Base-by-base conservation (phyloP, 73 alveolate species). In the Uronychia setigera region DNA sequence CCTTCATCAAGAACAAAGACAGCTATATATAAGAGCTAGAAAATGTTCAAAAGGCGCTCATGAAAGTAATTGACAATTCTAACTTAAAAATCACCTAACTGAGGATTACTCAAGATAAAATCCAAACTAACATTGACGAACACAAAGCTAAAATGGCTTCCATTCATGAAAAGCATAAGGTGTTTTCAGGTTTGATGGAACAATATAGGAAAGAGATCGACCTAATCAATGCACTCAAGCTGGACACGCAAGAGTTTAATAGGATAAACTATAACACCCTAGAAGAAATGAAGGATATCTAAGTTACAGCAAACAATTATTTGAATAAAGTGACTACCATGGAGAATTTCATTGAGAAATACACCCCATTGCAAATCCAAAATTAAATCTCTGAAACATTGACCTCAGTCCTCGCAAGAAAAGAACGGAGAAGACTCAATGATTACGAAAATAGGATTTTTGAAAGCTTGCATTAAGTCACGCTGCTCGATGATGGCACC, bases 371-470 rank as follows among this genome's bases (percentile, higher is more conserved):
- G 29, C 76, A 74, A 57, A 57, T 85, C 26, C 32, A 85, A 57
- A 85, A 85, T 34, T 9, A 33, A 19, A 31, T 85, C 1, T 77
- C 84, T 31, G 86, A 85, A 27, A 78, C 86, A 1, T 74, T 85
- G n/a, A 77, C 35, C 35, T 30, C 30, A 25, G 77, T 85, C 29
- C 74, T 85, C 58, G 30, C 31, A 25, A 31, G 58, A 0, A 85
- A 85, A 59, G 86, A 85, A 28, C 76, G 77, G 59, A 29, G 27
- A 31, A 85, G 59, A 32, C 79, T 85, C 26, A 85, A 77, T 29
- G 86, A 85, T n/a, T 85, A 31, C 77, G 91, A 85, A 59, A 84
- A 76, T 29, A 76, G 58, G 81, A 77, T 74, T 29, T 85, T 77
- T 46, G 67, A 46, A 13, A 74, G 32, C 28, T 11, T 81, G 57